A percentile compares a stretch with the other conserved stretches of the same genome.
Conservation (phyloP, 768 basidiomycete genomes). For the Collybia sordida region DNA sequence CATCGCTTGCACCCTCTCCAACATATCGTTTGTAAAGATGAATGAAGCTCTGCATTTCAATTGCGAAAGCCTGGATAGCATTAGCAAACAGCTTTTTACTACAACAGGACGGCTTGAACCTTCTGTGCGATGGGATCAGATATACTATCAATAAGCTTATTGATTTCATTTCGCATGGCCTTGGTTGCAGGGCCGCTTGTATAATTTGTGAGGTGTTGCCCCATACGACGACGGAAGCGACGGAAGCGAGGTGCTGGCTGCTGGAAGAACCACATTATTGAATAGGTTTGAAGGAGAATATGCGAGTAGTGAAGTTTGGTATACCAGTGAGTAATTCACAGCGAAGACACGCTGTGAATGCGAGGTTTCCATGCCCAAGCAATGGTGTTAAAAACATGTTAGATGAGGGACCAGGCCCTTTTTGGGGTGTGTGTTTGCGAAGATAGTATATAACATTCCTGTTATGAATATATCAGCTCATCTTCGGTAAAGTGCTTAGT, state of each 20-base stretch:
- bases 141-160: slow-evolving; percentile 61
- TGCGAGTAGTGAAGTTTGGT: background rate
- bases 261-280: slow-evolving; percentile 37
- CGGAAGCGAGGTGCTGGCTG: slow-evolving; percentile 34
- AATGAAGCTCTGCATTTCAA: slow-evolving; percentile 86
- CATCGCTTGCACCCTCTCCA: slow-evolving; percentile 62
- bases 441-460: background rate
- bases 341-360: background rate
- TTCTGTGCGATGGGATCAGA: slow-evolving; percentile 56
- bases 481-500: no score
- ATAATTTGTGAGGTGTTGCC: slow-evolving; percentile 40
- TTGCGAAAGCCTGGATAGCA: slow-evolving; percentile 53
- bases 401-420: background rate
- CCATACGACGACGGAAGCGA: slow-evolving; percentile 23
- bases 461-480: background rate
- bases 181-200: slow-evolving; percentile 53
- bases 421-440: no score
- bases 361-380: slow-evolving; percentile 3
- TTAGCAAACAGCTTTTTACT: background rate
- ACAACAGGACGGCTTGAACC: slow-evolving; percentile 32
- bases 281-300: background rate
- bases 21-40: slow-evolving; percentile 81
- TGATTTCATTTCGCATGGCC: slow-evolving; percentile 68
- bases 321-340: background rate
- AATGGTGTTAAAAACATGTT: background rate